These are phyloP conservation scores for Nannochloris sp. DNA, from an alignment of 139 green algal genomes.

Conservation along the genomic window DNA sequence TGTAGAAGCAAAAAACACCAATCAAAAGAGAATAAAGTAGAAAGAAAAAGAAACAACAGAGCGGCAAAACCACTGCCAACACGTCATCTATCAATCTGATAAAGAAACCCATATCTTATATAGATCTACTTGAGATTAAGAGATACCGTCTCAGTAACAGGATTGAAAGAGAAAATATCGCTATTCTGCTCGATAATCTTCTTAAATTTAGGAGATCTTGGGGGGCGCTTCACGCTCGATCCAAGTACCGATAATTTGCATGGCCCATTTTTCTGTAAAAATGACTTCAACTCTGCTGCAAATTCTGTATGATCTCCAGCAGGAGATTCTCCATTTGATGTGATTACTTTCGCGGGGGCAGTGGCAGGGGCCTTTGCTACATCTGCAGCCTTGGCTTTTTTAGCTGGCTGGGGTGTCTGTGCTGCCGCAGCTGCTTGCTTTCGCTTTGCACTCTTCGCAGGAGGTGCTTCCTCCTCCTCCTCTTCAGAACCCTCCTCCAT, in stretches of 20 bases:
- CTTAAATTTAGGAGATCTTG: conserved; percentile 5
- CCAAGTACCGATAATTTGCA: conserved; percentile 5
- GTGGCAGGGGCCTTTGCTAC: conserved; percentile 1
- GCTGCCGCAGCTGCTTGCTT: not conserved
- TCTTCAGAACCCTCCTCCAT: not conserved
- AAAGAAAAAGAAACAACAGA: no score
- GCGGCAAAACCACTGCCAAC: no score
- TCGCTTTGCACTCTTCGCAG: not conserved
- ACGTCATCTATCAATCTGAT: no score
- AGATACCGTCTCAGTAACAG: conserved; percentile 15
- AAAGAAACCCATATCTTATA: no score
- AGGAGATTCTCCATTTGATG: not conserved
- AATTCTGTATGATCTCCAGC: conserved; percentile 5
- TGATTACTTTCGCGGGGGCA: conserved; percentile 5
- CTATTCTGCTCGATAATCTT: not conserved
- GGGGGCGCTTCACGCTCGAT: not conserved
- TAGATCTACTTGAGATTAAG: no score
- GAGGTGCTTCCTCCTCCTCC: not conserved
- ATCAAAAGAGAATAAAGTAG: no score
- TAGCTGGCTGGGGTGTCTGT: not conserved
- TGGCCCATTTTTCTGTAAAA: conserved; percentile 1
- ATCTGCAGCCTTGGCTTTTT: not conserved
- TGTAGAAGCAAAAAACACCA: no score
- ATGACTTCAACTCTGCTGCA: not conserved
- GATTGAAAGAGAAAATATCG: conserved; percentile 9